Base-by-base conservation (phyloP, 164 flowering plant species). In the Berberis thunbergii region DNA sequence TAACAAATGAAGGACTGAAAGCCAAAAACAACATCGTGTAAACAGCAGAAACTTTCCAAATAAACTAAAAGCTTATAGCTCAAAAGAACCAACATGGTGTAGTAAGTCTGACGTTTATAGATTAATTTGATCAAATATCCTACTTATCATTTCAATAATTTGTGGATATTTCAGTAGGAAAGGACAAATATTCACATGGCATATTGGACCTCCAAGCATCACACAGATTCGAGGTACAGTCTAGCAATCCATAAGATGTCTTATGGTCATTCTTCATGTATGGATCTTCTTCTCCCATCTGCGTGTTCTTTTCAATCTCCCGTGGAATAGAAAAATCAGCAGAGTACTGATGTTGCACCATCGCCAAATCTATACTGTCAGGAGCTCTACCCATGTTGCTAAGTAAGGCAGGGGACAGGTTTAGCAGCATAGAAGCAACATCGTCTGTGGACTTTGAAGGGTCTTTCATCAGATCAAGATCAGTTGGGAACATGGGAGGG, bases 161-260 rank as follows among this genome's bases (percentile, higher is more conserved):
- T 11, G 87, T 75, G n/a, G 92, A 81, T 71, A 85, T 64, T 57
- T 86, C 92, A 65, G 82, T 80, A 3, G 87, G 86, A 72, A 84
- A 81, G 3, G 85, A 68, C 2, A 85, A 76, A 61, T 89, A 85
- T 45, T 86, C 96, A 87, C 91, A 89, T 57, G 80, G 65, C 59
- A 71, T 64, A 74, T 63, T 78, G 26, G 77, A 63, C 72, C 68
- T 79, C 86, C 81, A 77, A 38, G 60, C 45, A 57, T 61, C 1
- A 80, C 57, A 54, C 75, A 81, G 69, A 57, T 74, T 74, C 69
- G 83, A 81, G 6, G 93, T 91, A 60, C 83, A 87, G 43, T 77
- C 85, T 10, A 81, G 50, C 10, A 85, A 70, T 63, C 77, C 56
- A 1, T 61, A 45, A 38, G 44, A 64, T 43, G 67, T 79, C 80